Conservation (phyloP, 179 eudicot genomes). For the Drosera spatulata region DNA sequence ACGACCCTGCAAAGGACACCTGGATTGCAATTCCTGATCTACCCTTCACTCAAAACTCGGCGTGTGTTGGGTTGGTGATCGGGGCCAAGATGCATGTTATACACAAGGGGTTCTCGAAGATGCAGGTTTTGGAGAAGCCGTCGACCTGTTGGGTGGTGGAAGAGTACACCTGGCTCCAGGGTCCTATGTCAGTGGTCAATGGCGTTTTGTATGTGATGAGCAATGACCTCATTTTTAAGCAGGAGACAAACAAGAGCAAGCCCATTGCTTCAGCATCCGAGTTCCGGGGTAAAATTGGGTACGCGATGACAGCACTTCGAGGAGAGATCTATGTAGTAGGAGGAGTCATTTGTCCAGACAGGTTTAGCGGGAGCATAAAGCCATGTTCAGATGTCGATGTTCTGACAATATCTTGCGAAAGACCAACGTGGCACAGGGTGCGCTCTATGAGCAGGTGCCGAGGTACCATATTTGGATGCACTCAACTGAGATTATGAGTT, state of each 20-base stretch:
- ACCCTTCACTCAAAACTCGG: constrained; percentile 56
- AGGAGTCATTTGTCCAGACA: constrained; percentile 80
- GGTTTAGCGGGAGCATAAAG: constrained; percentile 58
- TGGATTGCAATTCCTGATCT: constrained; percentile 84
- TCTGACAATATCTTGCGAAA: constrained; percentile 52
- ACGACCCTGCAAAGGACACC: constrained; percentile 65
- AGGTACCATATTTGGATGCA: constrained; percentile 76
- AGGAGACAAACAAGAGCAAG: constrained; percentile 37
- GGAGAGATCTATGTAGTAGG: constrained; percentile 82
- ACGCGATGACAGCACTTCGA: constrained; percentile 69
- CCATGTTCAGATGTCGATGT: constrained; percentile 65
- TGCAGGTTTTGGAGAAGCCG: constrained; percentile 58
- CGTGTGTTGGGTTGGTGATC: constrained; percentile 76
- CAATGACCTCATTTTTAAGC: constrained; percentile 54
- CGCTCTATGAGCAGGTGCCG: constrained; percentile 76
- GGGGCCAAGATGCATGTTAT: constrained; percentile 68
- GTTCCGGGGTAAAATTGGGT: constrained; percentile 60
- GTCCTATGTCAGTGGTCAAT: constrained; percentile 76
- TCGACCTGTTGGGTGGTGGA: constrained; percentile 55
- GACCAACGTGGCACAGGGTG: constrained; percentile 62
- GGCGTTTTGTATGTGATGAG: constrained; percentile 64
- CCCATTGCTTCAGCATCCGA: constrained; percentile 60
- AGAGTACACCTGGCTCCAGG: constrained; percentile 79
- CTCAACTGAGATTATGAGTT: constrained; percentile 40
- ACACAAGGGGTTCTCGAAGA: constrained; percentile 76